Percentiles rank a stretch among this genome's conserved stretches.
Conservation (phyloP, 2,329 filamentous ascomycete genomes). For the Talaromyces sp. region DNA sequence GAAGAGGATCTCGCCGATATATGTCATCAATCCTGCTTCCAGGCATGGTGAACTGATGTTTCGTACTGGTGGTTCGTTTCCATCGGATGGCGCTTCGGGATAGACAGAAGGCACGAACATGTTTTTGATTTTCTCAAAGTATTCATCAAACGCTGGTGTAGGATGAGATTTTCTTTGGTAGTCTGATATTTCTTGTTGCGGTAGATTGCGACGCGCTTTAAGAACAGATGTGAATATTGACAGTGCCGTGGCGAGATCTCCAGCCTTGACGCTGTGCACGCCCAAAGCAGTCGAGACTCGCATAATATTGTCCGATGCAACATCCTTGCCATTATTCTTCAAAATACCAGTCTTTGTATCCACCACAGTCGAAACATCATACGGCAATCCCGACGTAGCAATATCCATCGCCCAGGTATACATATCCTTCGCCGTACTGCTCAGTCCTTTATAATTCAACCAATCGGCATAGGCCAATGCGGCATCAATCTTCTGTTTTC, state of each 20-base stretch:
- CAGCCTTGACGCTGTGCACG: constrained; percentile 67
- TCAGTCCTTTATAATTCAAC: constrained; percentile 68
- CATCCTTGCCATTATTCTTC: constrained; percentile 49
- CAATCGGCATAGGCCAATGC: constrained; percentile 79
- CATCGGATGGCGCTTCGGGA: constrained; percentile 65
- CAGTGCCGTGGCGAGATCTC: constrained; percentile 63
- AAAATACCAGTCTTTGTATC: constrained; percentile 60
- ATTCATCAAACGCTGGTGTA: constrained; percentile 25
- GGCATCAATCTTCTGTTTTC: constrained; percentile 74
- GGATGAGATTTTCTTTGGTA: neutral
- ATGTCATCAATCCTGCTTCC: constrained; percentile 78
- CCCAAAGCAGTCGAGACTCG: constrained; percentile 70
- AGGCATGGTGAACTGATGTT: constrained; percentile 66
- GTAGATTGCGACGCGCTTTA: constrained; percentile 62
- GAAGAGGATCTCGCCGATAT: constrained; percentile 91
- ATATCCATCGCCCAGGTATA: constrained; percentile 73
- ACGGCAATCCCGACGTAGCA: constrained; percentile 54
- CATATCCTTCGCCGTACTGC: constrained; percentile 63
- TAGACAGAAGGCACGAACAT: constrained; percentile 56
- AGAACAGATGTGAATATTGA: constrained; percentile 83
- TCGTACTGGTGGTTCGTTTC: constrained; percentile 62
- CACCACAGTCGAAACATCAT: constrained; percentile 46
- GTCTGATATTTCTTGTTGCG: constrained; percentile 35
- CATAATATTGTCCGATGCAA: constrained; percentile 69
- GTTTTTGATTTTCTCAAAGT: constrained; percentile 39